Conservation (phyloP, 2,329 filamentous ascomycete species). For the Nannizziopsis barbatae region DNA sequence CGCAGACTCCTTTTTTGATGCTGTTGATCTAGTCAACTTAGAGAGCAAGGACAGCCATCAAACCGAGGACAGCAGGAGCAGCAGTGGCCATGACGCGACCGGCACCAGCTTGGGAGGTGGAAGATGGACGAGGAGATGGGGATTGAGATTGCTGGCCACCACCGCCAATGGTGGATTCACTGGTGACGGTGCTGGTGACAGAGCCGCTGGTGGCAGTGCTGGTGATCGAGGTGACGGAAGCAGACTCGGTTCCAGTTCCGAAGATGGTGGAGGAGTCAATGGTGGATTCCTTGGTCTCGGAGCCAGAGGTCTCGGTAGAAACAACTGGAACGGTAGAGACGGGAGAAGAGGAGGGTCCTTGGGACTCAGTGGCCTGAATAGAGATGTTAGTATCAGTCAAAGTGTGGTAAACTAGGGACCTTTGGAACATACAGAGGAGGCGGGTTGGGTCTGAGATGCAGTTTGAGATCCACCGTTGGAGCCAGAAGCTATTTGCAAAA, state of each 20-base stretch:
- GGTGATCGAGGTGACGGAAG: constrained; percentile 12
- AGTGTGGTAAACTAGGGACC: not conserved
- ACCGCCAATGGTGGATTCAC: constrained; percentile 22
- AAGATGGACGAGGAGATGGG: not conserved
- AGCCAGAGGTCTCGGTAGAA: constrained; percentile 11
- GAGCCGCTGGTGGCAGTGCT: constrained; percentile 9
- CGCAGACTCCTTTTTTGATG: no score
- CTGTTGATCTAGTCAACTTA: no score
- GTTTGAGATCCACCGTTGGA: not conserved
- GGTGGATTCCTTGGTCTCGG: constrained; percentile 14
- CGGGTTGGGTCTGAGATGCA: not conserved
- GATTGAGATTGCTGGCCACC: constrained; percentile 8
- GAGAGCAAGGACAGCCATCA: constrained; percentile 10
- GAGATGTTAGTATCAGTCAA: constrained; percentile 8
- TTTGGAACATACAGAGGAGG: not conserved
- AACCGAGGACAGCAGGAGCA: constrained; percentile 11
- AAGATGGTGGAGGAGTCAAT: constrained; percentile 20
- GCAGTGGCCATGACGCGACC: constrained; percentile 8
- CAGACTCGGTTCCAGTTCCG: constrained; percentile 8
- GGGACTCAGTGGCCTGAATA: not conserved
- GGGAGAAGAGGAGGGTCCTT: constrained; percentile 2
- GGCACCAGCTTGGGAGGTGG: constrained; percentile 1
- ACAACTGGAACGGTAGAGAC: constrained; percentile 11
- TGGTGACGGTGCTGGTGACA: constrained; percentile 14
- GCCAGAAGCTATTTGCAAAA: not conserved